These are phyloP conservation scores for Euclidium syriacum DNA, from an alignment of 345 rosid species.

Conservation along the genomic window DNA sequence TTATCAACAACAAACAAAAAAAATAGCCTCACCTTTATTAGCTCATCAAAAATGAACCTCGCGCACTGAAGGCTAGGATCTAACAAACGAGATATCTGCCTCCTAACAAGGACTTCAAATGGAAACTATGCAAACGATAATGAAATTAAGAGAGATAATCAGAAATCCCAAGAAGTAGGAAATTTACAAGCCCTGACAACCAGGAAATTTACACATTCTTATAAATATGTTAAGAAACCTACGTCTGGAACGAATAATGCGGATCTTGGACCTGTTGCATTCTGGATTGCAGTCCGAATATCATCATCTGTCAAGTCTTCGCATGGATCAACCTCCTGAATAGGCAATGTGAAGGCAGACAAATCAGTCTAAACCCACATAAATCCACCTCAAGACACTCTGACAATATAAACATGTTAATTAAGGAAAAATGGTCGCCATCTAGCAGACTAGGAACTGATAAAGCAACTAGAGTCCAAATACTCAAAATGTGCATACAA, in stretches of 20 bases:
- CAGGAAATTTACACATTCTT: conserved; percentile 4
- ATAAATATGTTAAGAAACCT: conserved; percentile 13
- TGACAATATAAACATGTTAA: background rate
- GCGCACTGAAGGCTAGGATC: conserved; percentile 72
- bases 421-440: background rate
- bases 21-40: conserved; percentile 53
- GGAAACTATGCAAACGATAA: conserved; percentile 41
- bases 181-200: conserved; percentile 10
- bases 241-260: conserved; percentile 70
- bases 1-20: conserved; percentile 40
- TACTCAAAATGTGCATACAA: background rate
- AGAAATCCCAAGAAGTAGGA: background rate
- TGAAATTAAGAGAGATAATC: background rate
- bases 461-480: background rate
- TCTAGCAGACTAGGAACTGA: background rate
- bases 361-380: conserved; percentile 14
- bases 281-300: conserved; percentile 58
- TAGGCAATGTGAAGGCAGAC: background rate
- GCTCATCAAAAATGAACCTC: conserved; percentile 57
- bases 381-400: conserved; percentile 1
- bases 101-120: conserved; percentile 64
- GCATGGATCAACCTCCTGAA: conserved; percentile 68
- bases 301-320: conserved; percentile 58
- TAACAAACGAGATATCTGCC: conserved; percentile 53
- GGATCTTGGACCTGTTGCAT: conserved; percentile 54